Base-by-base conservation (phyloP, 306 rosid species). In the Acacia crassicarpa region DNA sequence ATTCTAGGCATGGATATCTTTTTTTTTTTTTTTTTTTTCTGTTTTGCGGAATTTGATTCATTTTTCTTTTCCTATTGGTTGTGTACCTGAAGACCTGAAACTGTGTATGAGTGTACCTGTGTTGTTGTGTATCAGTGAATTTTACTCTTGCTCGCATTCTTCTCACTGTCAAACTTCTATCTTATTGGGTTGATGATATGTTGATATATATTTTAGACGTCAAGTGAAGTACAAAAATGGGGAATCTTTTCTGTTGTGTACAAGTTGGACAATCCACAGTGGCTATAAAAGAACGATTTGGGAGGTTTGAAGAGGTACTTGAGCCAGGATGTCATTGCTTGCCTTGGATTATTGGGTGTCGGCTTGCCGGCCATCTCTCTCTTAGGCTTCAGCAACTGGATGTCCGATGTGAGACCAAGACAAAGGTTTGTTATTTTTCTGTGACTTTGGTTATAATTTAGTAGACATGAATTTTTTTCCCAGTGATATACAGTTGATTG, bases 271-370 rank as follows among this genome's bases (percentile, higher is more conserved):
- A 95, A 77, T 91, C 98, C 19, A 85, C 82, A 0, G 97, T 95
- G 69, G 98, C 94, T 80, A 88, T 95, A 56, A 91, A 80, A 85
- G 98, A 95, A 85, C 77, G 77, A 70, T 95, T 91, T 80, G 98
- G 98, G 9, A 85, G 73, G 83, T 95, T 83, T 84, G 91, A 90
- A 54, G 80, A 87, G 19, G 94, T 95, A 41, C 92, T 95, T 84
- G 88, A 91, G 81, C 98, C 98, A 9, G 98, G 98, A 79, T 95
- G 94, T 83, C 98, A 95, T 88, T 95, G 93, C 78, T 45, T 95
- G 88, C 98, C 98, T 69, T 93, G 95, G 98, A 76, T 86, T 83
- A 86, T 93, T 56, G 98, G 98, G 75, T 75, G 78, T 67, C 90
- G 79, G 78, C 8, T 93, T 67, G 84, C 89, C 45, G 98, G 98